Evolutionary conservation across 208 protist genomes (phyloP), one percentile per base, ranked within the genome.

Genomic region (Strigomonas culicis): DNA sequence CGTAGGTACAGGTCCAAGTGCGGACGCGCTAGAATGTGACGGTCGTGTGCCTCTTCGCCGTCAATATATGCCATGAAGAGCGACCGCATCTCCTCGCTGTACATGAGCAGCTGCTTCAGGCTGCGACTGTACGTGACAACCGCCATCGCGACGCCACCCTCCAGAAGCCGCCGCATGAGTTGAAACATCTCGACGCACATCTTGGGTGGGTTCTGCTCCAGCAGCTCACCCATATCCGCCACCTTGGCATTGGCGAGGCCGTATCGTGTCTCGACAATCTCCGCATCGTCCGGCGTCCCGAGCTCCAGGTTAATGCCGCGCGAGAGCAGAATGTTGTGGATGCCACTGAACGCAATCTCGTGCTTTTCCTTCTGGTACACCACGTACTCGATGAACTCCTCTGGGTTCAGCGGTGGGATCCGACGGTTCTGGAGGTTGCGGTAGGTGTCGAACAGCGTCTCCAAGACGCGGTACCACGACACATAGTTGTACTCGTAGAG

Each of bases 221-320:
- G 32, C 60, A 94, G 73, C 66, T 96, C 90, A 11, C 60, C 67
- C 84, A 96, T 85, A 61, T 96, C 90, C 3, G 87, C 87, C 39
- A 96, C 59, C 63, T 96, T 96, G 24, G 87, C 85, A 66, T 96
- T 96, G 17, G 87, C 90, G 21, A 96, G 72, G 8, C 90, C 90
- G 68, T 93, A 91, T 22, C 85, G 83, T 25, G 90, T 96, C 74
- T 94, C 87, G 0, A 96, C 88, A 64, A 96, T 94, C 56, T 96
- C 87, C 4, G 88, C 88, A 58, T 96, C 90, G 51, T 91, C 80
- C 3, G 88, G 84, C 11, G 85, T 83, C 46, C 90, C 90, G 13
- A 96, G 76, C 49, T 90, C 87, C 13, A 94, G 67, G 57, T 86
- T 69, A 43, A 96, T 84, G 34, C 75, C 78, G 57, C 90, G 80